Conservation (phyloP, 345 rosid species). For the Sonneratia alba region DNA sequence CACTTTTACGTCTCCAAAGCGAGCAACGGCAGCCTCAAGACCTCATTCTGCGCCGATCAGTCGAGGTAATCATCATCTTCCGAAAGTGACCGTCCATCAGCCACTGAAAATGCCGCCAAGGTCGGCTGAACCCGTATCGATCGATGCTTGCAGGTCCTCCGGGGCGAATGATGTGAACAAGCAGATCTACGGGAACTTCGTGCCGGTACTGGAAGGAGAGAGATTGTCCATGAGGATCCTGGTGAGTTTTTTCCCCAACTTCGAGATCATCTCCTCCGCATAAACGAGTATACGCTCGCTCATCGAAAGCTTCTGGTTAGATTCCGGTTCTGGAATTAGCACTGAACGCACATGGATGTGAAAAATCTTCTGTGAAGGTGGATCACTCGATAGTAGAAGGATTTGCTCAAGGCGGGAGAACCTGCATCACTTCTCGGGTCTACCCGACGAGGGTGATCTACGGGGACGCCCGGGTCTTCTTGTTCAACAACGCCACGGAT, state of each 20-base stretch:
- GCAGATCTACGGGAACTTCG: slow-evolving; percentile 29
- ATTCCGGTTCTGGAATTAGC: background rate
- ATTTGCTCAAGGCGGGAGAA: slow-evolving; percentile 80
- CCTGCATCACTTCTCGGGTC: slow-evolving; percentile 48
- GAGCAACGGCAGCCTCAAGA: slow-evolving; percentile 39
- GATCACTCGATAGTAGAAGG: slow-evolving; percentile 78
- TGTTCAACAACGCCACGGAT: slow-evolving; percentile 72
- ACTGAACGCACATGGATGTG: background rate
- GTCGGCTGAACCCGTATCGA: no score
- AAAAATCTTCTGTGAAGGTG: slow-evolving; percentile 20
- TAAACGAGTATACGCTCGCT: no score
- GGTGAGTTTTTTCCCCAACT: slow-evolving; percentile 24
- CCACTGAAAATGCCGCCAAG: background rate
- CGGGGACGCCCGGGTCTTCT: slow-evolving; percentile 47
- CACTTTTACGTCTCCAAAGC: slow-evolving; percentile 68
- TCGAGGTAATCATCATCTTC: slow-evolving; percentile 28
- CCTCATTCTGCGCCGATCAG: slow-evolving; percentile 70
- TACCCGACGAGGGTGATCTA: slow-evolving; percentile 75
- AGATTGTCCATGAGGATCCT: slow-evolving; percentile 55
- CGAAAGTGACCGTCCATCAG: background rate
- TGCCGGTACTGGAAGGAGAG: slow-evolving; percentile 68
- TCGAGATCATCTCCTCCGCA: no score
- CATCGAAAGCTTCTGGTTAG: background rate
- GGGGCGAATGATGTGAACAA: slow-evolving; percentile 33
- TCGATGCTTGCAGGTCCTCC: slow-evolving; percentile 41